A percentile compares a stretch with the other conserved stretches of the same genome.
Conservation (phyloP, 306 rosid species). For the Sindora glabra region DNA sequence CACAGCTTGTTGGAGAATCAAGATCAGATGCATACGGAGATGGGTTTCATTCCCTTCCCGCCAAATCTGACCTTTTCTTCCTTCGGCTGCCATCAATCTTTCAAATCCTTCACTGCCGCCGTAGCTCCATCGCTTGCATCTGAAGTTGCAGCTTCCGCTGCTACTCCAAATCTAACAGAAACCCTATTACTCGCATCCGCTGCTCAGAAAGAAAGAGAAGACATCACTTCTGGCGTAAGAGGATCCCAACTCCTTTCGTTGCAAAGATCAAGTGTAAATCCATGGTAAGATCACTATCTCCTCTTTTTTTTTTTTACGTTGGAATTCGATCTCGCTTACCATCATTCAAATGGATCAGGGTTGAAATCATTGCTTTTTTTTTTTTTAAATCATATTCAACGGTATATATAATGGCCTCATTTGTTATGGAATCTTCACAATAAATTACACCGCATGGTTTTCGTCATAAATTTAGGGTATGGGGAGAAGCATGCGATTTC, state of each 20-base stretch:
- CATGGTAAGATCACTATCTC: slow-evolving; percentile 44
- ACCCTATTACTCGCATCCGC: slow-evolving; percentile 55
- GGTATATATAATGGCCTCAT: too few species aligned
- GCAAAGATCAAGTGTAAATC: slow-evolving; percentile 65
- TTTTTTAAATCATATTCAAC: too few species aligned
- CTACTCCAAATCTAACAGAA: slow-evolving; percentile 42
- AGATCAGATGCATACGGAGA: slow-evolving; percentile 35
- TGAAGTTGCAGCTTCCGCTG: slow-evolving; percentile 30
- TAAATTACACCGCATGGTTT: not conserved
- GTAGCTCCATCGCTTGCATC: slow-evolving; percentile 42
- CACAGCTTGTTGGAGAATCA: slow-evolving; percentile 55
- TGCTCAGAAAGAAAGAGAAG: slow-evolving; percentile 33
- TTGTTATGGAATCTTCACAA: too few species aligned
- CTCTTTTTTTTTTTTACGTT: too few species aligned
- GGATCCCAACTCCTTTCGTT: slow-evolving; percentile 71
- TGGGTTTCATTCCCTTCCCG: slow-evolving; percentile 67
- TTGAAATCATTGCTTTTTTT: too few species aligned
- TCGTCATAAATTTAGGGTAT: slow-evolving; percentile 35
- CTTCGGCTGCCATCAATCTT: slow-evolving; percentile 46
- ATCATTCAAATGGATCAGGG: too few species aligned
- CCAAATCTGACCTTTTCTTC: slow-evolving; percentile 46
- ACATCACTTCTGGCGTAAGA: slow-evolving; percentile 31
- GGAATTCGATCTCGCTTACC: too few species aligned
- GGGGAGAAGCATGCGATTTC: slow-evolving; percentile 57
- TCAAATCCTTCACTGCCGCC: slow-evolving; percentile 35